Evolutionary conservation across 768 basidiomycete species (phyloP).

Genomic region (Gautieria morchelliformis): DNA sequence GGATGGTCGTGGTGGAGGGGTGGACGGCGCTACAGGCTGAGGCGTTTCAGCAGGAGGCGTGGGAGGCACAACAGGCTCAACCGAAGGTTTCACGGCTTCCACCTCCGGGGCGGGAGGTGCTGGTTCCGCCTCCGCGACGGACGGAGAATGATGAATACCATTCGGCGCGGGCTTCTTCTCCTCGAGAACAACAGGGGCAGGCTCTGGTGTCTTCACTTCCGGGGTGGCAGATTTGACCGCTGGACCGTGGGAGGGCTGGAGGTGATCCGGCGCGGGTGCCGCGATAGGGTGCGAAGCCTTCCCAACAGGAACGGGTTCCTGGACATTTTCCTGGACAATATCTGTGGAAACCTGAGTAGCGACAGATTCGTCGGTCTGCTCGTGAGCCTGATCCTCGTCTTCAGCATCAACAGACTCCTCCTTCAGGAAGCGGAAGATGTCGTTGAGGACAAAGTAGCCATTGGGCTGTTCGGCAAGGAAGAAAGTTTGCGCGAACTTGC

Average conservation of each 20-base stretch:
- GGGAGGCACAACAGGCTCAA: slow-evolving; percentile 23
- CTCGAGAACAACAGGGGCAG: neutral
- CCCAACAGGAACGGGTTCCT: slow-evolving; percentile 18
- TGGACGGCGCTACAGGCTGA: slow-evolving; percentile 10
- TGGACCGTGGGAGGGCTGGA: neutral
- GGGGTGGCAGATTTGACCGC: neutral
- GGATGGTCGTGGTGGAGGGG: slow-evolving; percentile 17
- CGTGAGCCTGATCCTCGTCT: slow-evolving; percentile 41
- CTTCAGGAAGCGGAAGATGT: slow-evolving; percentile 99
- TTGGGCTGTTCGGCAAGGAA: slow-evolving; percentile 99
- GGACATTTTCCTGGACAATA: slow-evolving; percentile 12
- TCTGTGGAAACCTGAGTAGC: slow-evolving; percentile 17
- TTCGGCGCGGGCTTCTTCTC: slow-evolving; percentile 7
- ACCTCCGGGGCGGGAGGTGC: slow-evolving; percentile 23
- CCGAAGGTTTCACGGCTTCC: slow-evolving; percentile 23
- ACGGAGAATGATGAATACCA: slow-evolving; percentile 8
- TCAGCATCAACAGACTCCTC: slow-evolving; percentile 84
- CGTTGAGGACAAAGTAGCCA: slow-evolving; percentile 98
- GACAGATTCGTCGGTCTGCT: slow-evolving; percentile 24
- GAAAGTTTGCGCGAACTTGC: slow-evolving; percentile 98
- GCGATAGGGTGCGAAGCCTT: slow-evolving; percentile 16
- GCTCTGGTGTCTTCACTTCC: neutral
- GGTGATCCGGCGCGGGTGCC: slow-evolving; percentile 9
- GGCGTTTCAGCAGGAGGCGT: slow-evolving; percentile 20
- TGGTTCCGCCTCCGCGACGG: slow-evolving; percentile 11